Percentiles rank a stretch among this genome's conserved stretches.
phyloP scores from a whole-genome alignment of 345 rosid species.

The Linum trigynum region DNA sequence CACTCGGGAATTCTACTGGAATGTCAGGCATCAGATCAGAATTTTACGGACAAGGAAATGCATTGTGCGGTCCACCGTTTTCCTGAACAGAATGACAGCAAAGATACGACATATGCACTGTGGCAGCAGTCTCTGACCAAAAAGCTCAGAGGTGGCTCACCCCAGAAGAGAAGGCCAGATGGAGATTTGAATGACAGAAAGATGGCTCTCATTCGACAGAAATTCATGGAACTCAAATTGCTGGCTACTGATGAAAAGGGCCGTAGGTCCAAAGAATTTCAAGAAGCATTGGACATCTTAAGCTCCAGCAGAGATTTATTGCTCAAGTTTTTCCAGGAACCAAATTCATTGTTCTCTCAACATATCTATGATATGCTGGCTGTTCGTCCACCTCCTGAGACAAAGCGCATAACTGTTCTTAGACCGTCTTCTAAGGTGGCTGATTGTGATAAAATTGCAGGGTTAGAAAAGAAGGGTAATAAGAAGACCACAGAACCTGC shows the following conservation, averaged over 20 bases:
- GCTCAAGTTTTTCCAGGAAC: conserved; percentile 65
- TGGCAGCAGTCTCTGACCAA: conserved; percentile 48
- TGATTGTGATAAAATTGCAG: conserved; percentile 42
- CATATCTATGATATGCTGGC: conserved; percentile 43
- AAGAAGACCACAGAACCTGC: conserved; percentile 35
- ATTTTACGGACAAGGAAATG: conserved; percentile 38
- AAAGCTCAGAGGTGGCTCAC: conserved; percentile 39
- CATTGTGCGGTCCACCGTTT: conserved; percentile 21
- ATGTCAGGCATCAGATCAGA: conserved; percentile 39
- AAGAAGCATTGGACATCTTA: conserved; percentile 69
- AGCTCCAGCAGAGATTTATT: conserved; percentile 68
- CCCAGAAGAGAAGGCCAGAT: conserved; percentile 32
- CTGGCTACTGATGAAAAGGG: conserved; percentile 65
- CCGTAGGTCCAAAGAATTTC: conserved; percentile 71
- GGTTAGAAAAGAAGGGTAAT: conserved; percentile 36
- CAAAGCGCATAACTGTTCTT: conserved; percentile 76
- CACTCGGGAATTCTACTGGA: conserved; percentile 33
- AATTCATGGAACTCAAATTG: conserved; percentile 76
- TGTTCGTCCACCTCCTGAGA: conserved; percentile 50
- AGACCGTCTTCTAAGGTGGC: conserved; percentile 62
- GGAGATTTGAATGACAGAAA: conserved; percentile 32
- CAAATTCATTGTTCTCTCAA: conserved; percentile 56
- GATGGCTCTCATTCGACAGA: conserved; percentile 75
- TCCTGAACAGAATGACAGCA: conserved; percentile 36
- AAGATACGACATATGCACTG: conserved; percentile 54